phyloP scores from a whole-genome alignment of 1,284 basidiomycete genomes.

The Farysia itapuensis region DNA sequence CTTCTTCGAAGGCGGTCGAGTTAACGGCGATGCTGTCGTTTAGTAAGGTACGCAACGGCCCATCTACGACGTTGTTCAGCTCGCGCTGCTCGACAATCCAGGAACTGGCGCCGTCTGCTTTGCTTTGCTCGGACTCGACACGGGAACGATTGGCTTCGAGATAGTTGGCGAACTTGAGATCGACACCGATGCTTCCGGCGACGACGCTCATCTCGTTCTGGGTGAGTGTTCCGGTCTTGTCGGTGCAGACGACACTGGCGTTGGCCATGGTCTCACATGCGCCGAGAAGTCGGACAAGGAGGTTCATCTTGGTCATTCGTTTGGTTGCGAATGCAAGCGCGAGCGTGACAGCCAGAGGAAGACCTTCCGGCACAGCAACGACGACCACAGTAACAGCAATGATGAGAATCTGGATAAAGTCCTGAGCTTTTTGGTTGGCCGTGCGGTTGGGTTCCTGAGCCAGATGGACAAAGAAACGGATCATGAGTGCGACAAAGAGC shows the following conservation, averaged over 20 bases:
- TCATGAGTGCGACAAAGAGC: constrained; percentile 84
- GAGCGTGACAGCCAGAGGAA: constrained; percentile 92
- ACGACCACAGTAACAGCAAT: constrained; percentile 93
- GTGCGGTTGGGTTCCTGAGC: constrained; percentile 64
- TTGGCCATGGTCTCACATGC: constrained; percentile 99
- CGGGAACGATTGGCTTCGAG: constrained; percentile 75
- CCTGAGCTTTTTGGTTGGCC: constrained; percentile 79
- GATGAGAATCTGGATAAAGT: constrained; percentile 90
- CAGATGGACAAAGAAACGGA: constrained; percentile 88
- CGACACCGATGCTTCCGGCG: constrained; percentile 87
- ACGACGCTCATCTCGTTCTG: constrained; percentile 95
- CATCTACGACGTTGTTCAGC: constrained; percentile 65
- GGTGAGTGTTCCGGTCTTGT: constrained; percentile 83
- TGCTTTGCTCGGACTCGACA: constrained; percentile 69
- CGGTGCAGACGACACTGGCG: constrained; percentile 91
- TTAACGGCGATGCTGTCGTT: constrained; percentile 88
- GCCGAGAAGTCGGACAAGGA: constrained; percentile 90
- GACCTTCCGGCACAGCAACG: constrained; percentile 94
- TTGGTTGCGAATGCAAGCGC: constrained; percentile 96
- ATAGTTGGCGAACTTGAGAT: constrained; percentile 85
- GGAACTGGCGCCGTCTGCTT: constrained; percentile 63
- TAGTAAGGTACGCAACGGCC: constrained; percentile 70
- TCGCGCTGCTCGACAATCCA: constrained; percentile 80
- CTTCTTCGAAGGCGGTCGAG: constrained; percentile 78
- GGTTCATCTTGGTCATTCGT: constrained; percentile 90